phyloP scores from a whole-genome alignment of 768 basidiomycete species.

The Naganishia randhawae region DNA sequence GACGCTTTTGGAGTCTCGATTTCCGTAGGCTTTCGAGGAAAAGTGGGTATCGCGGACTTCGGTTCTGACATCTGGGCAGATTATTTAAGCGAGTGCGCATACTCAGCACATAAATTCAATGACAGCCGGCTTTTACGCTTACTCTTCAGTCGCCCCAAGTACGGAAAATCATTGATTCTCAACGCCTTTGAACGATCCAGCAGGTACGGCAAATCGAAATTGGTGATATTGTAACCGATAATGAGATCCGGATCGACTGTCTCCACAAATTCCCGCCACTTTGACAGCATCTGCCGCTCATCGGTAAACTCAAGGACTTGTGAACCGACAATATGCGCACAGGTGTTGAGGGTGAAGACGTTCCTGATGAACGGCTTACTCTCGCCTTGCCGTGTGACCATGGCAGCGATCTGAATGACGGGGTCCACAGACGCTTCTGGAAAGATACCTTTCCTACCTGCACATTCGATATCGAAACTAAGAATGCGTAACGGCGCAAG shows the following conservation, averaged over 20 bases:
- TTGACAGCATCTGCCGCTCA: conserved; percentile 68
- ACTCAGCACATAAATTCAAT: neutral
- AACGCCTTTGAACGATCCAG: conserved; percentile 84
- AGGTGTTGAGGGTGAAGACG: conserved; percentile 90
- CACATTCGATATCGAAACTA: conserved; percentile 99
- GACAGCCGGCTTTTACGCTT: conserved; percentile 35
- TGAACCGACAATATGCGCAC: conserved; percentile 94
- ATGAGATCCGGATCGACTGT: conserved; percentile 90
- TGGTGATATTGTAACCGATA: conserved; percentile 90
- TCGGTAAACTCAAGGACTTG: conserved; percentile 80
- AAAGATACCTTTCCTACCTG: conserved; percentile 94
- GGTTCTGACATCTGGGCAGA: conserved; percentile 62
- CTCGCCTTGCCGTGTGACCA: conserved; percentile 97
- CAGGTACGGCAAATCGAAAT: conserved; percentile 95
- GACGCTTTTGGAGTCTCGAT: conserved; percentile 93
- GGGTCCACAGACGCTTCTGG: conserved; percentile 86
- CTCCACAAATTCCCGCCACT: conserved; percentile 86
- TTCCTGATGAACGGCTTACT: conserved; percentile 90
- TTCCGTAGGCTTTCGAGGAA: conserved; percentile 94
- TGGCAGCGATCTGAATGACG: conserved; percentile 97
- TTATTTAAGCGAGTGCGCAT: neutral
- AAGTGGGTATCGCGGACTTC: conserved; percentile 92
- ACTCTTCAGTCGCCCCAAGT: conserved; percentile 74
- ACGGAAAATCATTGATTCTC: conserved; percentile 66
- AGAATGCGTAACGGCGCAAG: conserved; percentile 89